A percentile compares a stretch with the other conserved stretches of the same genome.
phyloP scores from a whole-genome alignment of 495 filamentous ascomycete species.

The Neurospora sp. region DNA sequence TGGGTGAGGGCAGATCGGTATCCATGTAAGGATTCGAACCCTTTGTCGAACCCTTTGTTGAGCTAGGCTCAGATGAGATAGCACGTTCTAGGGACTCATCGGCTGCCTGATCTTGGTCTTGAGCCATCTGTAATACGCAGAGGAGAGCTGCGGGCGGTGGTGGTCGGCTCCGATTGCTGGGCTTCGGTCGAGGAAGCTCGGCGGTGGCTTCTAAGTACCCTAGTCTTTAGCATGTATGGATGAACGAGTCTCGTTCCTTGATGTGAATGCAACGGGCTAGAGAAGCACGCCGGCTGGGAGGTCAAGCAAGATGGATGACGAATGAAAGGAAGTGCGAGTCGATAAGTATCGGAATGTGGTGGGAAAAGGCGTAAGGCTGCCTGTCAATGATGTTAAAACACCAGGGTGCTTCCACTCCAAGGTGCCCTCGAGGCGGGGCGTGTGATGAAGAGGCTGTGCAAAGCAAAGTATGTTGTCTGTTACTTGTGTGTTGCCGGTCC shows the following conservation, averaged over 20 bases:
- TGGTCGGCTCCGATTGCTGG: conserved; percentile 7
- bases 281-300: not conserved
- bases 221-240: conserved; percentile 25
- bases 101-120: conserved; percentile 27
- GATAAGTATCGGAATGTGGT: not conserved
- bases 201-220: conserved; percentile 21
- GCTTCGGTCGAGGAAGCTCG: conserved; percentile 26
- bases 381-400: not conserved
- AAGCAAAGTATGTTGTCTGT: not conserved
- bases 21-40: conserved; percentile 48
- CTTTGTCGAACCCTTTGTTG: conserved; percentile 35
- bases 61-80: conserved; percentile 49
- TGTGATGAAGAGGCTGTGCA: not conserved
- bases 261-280: not conserved
- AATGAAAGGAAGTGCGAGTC: not conserved
- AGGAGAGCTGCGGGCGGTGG: conserved; percentile 8
- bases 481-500: not conserved
- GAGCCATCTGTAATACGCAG: conserved; percentile 41
- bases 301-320: not conserved
- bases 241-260: not conserved
- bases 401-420: not conserved
- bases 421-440: not conserved
- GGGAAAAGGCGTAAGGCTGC: not conserved
- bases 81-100: conserved; percentile 46
- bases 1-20: conserved; percentile 38